These are phyloP conservation scores for Botrytis cinerea DNA, from an alignment of 2,329 filamentous ascomycete species.

Conservation along the genomic window DNA sequence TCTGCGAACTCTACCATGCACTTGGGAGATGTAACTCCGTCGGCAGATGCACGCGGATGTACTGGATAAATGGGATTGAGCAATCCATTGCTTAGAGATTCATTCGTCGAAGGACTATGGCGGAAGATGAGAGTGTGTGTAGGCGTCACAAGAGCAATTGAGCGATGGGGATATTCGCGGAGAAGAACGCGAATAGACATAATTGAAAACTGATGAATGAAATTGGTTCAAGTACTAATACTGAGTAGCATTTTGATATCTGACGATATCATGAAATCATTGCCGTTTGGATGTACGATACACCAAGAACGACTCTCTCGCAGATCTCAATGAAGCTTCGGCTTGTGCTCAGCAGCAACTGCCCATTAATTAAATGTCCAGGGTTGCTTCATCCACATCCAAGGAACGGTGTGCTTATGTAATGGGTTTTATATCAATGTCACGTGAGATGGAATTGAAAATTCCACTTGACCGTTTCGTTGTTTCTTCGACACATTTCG, in stretches of 20 bases:
- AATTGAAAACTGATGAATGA: slow-evolving; percentile 17
- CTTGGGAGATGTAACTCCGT: slow-evolving; percentile 34
- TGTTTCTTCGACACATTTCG: background rate
- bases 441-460: background rate
- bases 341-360: slow-evolving; percentile 3
- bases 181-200: slow-evolving; percentile 49
- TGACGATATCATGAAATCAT: slow-evolving; percentile 17
- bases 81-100: slow-evolving; percentile 59
- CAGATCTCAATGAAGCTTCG: background rate
- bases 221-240: slow-evolving; percentile 22
- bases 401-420: background rate
- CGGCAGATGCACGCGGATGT: slow-evolving; percentile 45
- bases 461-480: background rate
- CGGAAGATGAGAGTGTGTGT: slow-evolving; percentile 83
- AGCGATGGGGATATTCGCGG: slow-evolving; percentile 82
- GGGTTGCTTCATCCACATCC: background rate
- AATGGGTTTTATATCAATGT: background rate
- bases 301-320: slow-evolving; percentile 15
- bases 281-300: slow-evolving; percentile 11
- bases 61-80: slow-evolving; percentile 54
- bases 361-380: background rate
- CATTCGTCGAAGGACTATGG: slow-evolving; percentile 67
- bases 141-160: slow-evolving; percentile 80
- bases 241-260: slow-evolving; percentile 25
- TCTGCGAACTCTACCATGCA: slow-evolving; percentile 89